phyloP scores from a whole-genome alignment of 2,329 filamentous ascomycete species.

The Calonectria hawksworthii region DNA sequence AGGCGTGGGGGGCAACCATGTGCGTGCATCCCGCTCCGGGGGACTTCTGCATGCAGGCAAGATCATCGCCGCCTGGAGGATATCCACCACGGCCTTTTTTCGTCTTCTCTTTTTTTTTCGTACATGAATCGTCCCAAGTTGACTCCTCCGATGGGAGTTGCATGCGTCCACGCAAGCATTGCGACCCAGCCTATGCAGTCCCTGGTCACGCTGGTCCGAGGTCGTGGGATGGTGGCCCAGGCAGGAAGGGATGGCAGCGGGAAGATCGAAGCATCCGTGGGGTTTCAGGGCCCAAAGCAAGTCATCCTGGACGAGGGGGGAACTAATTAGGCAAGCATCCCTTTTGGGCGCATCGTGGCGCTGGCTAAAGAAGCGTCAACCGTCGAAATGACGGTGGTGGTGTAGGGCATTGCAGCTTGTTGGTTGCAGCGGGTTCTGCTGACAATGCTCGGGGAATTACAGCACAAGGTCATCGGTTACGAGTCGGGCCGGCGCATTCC shows the following conservation, averaged over 20 bases:
- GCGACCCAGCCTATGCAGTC: neutral
- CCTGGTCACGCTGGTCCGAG: neutral
- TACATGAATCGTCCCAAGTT: neutral
- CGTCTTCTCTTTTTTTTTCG: neutral
- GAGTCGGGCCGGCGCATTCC: neutral
- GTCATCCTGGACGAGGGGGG: neutral
- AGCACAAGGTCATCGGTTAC: neutral
- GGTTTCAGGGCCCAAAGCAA: neutral
- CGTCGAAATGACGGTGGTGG: neutral
- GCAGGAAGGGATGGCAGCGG: neutral
- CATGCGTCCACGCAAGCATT: neutral
- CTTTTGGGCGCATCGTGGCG: neutral
- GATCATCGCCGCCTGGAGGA: neutral
- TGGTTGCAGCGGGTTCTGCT: neutral
- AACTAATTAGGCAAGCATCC: neutral
- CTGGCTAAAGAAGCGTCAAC: neutral
- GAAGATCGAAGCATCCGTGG: neutral
- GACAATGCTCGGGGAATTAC: neutral
- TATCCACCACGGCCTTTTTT: neutral
- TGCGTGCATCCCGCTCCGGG: slow-evolving; percentile 6
- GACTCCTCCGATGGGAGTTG: neutral
- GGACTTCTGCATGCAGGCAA: neutral
- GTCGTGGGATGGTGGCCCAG: neutral
- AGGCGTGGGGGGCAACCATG: slow-evolving; percentile 6
- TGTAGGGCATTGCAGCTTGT: no score